These are phyloP conservation scores for Hygrocybe coccinea DNA, from an alignment of 768 basidiomycete genomes.

Conservation along the genomic window DNA sequence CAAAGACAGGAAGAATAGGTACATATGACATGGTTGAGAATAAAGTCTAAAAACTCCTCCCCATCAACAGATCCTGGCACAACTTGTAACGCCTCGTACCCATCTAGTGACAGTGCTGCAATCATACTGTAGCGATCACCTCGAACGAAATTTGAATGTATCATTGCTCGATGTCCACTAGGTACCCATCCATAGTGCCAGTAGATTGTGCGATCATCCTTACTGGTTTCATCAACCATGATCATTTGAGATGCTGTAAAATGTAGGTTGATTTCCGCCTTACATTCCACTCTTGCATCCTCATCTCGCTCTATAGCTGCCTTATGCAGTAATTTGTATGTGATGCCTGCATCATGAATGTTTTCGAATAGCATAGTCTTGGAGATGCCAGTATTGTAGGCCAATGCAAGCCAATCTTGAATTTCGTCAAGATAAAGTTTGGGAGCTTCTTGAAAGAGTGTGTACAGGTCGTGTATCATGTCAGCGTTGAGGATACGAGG, in stretches of 20 bases:
- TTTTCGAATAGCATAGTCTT: constrained; percentile 9
- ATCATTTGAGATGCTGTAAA: constrained; percentile 19
- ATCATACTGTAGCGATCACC: constrained; percentile 23
- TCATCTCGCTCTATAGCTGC: background rate
- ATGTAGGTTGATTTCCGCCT: constrained; percentile 5
- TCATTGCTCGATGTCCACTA: constrained; percentile 14
- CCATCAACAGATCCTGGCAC: constrained; percentile 27
- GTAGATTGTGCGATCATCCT: constrained; percentile 25
- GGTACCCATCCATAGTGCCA: constrained; percentile 23
- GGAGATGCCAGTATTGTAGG: constrained; percentile 15
- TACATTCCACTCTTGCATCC: constrained; percentile 1
- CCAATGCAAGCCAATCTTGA: constrained; percentile 18
- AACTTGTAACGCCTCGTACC: constrained; percentile 21
- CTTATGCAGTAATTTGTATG: constrained; percentile 16
- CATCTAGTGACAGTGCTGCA: constrained; percentile 24
- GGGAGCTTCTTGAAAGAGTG: constrained; percentile 9
- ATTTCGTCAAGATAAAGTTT: constrained; percentile 22
- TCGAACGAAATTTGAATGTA: constrained; percentile 17
- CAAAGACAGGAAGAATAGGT: background rate
- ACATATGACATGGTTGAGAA: constrained; percentile 24
- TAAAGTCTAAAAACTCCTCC: constrained; percentile 27
- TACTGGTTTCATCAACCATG: constrained; percentile 28
- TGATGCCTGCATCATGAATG: constrained; percentile 16
- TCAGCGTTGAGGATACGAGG: constrained; percentile 6
- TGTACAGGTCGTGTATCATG: constrained; percentile 9